These are phyloP conservation scores for Saccharomycopsis microspora DNA, from an alignment of 805 yeast genomes.

Conservation along the genomic window DNA sequence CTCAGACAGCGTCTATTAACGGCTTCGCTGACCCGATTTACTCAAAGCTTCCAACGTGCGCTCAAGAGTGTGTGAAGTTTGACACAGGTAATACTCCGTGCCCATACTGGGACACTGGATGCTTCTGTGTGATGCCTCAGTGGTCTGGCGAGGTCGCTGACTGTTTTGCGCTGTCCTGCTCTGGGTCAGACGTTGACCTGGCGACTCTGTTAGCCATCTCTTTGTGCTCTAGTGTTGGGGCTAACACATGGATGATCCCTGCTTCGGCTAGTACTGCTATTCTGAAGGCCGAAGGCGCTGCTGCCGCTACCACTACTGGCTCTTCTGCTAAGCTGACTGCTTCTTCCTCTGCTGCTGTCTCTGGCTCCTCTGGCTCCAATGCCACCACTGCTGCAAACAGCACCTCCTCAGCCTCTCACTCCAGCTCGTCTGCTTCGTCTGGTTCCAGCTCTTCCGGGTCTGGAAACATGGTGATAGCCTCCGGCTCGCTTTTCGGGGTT, in stretches of 20 bases:
- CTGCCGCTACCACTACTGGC: constrained; percentile 1
- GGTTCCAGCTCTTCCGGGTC: too few relatives aligned
- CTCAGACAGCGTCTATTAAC: constrained; percentile 34
- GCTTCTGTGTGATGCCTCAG: constrained; percentile 37
- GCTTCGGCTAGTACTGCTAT: constrained; percentile 26
- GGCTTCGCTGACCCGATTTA: constrained; percentile 38
- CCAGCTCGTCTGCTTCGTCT: neutral
- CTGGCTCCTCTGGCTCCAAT: neutral
- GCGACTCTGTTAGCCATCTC: constrained; percentile 34
- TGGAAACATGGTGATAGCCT: too few relatives aligned
- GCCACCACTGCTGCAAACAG: neutral
- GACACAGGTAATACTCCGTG: constrained; percentile 34
- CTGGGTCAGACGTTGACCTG: constrained; percentile 25
- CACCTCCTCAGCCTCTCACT: neutral
- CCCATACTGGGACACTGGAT: constrained; percentile 43
- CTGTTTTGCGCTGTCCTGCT: constrained; percentile 30
- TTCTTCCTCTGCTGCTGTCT: constrained; percentile 1
- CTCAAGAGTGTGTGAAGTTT: constrained; percentile 28
- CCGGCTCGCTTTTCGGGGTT: too few relatives aligned
- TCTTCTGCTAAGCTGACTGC: neutral
- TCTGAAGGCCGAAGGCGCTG: neutral
- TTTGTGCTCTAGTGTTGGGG: constrained; percentile 31
- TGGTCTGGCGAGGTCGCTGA: constrained; percentile 33
- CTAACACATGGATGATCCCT: constrained; percentile 35
- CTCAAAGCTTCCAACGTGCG: constrained; percentile 30